Evolutionary conservation across 257 asterid species (phyloP), one percentile per base, ranked within the genome.

Genomic region (Oldenlandia corymbosa): DNA sequence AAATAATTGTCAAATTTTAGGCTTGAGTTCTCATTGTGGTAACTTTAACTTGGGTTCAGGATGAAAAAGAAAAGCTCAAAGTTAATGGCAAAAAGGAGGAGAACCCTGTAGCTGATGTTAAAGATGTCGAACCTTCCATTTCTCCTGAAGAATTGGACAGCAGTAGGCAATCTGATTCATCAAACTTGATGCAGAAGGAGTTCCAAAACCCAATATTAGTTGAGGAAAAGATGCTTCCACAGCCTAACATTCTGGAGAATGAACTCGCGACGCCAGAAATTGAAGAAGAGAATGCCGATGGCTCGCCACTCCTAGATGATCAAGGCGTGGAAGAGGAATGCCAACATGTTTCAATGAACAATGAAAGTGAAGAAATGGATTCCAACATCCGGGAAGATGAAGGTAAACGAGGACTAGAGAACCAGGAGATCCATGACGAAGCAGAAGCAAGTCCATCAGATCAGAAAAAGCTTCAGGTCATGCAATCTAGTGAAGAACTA

Each of bases 21-120:
- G n/a, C n/a, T 34, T 6, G 43, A 37, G 43, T 30, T 54, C 60
- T 27, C 7, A 28, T 28, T 31, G 3, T 55, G 17, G 4, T 31
- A 5, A 18, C 26, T 39, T 69, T 62, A 34, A 34, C n/a, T n/a
- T n/a, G n/a, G 66, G 36, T 73, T 23, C 75, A 84, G 95, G 84
- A 73, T 60, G 80, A 60, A 73, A 69, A 71, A 60, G 65, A 43
- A 30, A 58, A 42, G 34, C 46, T 47, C 47, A 72, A 75, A 32
- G 62, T 62, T 36, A 39, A 60, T 60, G 75, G 58, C 31, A 71
- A 28, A 42, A 69, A 28, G 41, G 66, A 58, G 51, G 60, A 46
- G 47, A 68, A 23, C 10, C 60, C 46, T 17, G 14, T 21, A 37
- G 20, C 16, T 41, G 70, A 42, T 39, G 55, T 3, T 30, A 24